Evolutionary conservation across 805 yeast species (phyloP), one percentile per base, ranked within the genome.

Genomic region (Kodamaea laetipori): DNA sequence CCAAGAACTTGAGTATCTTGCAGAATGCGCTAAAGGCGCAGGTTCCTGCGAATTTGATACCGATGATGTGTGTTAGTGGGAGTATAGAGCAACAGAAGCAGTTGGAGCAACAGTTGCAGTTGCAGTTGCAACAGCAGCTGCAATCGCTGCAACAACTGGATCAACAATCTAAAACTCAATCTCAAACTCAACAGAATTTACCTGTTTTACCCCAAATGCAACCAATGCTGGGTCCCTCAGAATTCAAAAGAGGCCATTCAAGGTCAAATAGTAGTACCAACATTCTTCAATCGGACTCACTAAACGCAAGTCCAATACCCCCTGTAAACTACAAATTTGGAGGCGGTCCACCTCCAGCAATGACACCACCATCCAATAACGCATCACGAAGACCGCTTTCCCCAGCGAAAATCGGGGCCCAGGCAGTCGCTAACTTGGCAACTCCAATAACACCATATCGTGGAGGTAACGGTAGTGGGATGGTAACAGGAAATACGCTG

Each of bases 331-430:
- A 54, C 49, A 52, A 64, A 30, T 71, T 67, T 53, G 72, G 73
- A n/a, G 58, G 65, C 6, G 38, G 38, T 8, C 28, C 60, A n/a
- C 38, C 56, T 10, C 27, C 50, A 6, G 33, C 43, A 3, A 28
- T 38, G 30, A 37, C 40, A 31, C 50, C 28, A 33, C 46, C 19
- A 28, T 45, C 44, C 30, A 39, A 36, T 11, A 10, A 18, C 18
- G 11, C 43, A 6, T 17, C 46, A 6, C 46, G 64, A 47, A 61
- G 82, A 47, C 78, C 83, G 12, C 60, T 74, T 23, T 81, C 87
- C 1, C 90, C 90, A 0, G 85, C 88, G 1, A 81, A 80, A 52
- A 73, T 82, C 8, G 90, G 90, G 0, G 89, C 89, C 1, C 77
- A 74, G 16, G 88, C 89, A 1, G 86, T 84, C 1, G 84, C 87